Conservation (phyloP, 2,329 filamentous ascomycete genomes). For the Scedosporium aurantiacum region DNA sequence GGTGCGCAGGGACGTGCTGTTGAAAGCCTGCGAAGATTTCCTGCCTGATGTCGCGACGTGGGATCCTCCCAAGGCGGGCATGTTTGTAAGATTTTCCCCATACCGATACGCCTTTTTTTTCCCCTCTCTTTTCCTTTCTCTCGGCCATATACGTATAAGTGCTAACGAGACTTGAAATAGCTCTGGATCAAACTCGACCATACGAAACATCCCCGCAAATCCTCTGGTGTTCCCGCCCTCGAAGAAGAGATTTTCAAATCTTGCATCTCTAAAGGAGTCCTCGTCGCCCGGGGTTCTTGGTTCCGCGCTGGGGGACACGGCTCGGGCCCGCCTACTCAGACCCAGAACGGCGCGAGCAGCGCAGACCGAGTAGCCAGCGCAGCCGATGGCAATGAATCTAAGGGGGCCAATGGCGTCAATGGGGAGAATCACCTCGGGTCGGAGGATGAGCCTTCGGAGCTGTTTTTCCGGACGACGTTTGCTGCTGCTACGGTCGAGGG, state of each 20-base stretch:
- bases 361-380: neutral
- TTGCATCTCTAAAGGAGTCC: conserved; percentile 63
- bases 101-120: conserved; percentile 1
- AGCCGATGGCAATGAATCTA: neutral
- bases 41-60: conserved; percentile 71
- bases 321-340: conserved; percentile 33
- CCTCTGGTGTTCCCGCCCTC: conserved; percentile 48
- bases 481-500: conserved; percentile 64
- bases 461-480: conserved; percentile 88
- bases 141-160: neutral
- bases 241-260: conserved; percentile 80
- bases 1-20: conserved; percentile 60
- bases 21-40: conserved; percentile 68
- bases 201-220: conserved; percentile 50
- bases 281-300: conserved; percentile 81
- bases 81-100: conserved; percentile 67
- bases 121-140: neutral
- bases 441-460: conserved; percentile 24
- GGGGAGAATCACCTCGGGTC: neutral
- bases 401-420: neutral
- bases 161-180: conserved; percentile 21
- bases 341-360: neutral
- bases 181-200: conserved; percentile 65
- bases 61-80: conserved; percentile 72
- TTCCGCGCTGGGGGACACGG: conserved; percentile 66